Evolutionary conservation across 225 moss, liverwort and hornwort species (phyloP), one percentile per base, ranked within the genome.

Genomic region (Bryoerythrophyllum caledonicum): DNA sequence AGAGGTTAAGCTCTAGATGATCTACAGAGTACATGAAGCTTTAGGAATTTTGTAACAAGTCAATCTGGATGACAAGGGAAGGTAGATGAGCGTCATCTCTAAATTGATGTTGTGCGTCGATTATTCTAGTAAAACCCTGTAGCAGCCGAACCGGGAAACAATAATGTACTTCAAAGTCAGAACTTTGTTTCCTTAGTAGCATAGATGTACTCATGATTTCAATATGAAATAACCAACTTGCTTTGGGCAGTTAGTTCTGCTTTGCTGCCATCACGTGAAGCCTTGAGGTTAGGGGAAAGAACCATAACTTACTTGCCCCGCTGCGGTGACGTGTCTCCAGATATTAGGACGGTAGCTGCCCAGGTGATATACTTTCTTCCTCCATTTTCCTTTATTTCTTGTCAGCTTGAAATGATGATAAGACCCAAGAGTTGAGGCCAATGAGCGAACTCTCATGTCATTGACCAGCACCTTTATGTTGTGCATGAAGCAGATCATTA

Each of bases 281-380:
- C 85, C 62, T 74, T 96, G 80, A 90, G 87, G 78, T 72, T 96
- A 34, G 96, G 96, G 54, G 96, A 96, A 79, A 85, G 96, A 86
- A 84, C 73, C 37, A 86, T 96, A 81, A 82, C 92, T 62, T 96
- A 92, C 74, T 78, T 96, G 75, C 92, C 96, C 24, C 90, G 96
- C 49, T 96, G 93, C 78, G 34, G 84, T 41, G 96, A 96, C 78
- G 56, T 82, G 28, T 85, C 76, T 77, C 74, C 92, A 75, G 78
- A 76, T 60, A 91, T 96, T 63, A 84, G 84, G 74, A 96, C 64
- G 49, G 83, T 88, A 69, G 82, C 90, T 83, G 84, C 84, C 14
- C 90, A 92, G 89, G 96, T 96, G 79, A 77, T 38, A 46, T 55
- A 54, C 30, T 48, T 70, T 81, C 81, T 74, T 52, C 40, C n/a